Conservation (phyloP, 306 rosid genomes). For the Acmispon strigosus region DNA sequence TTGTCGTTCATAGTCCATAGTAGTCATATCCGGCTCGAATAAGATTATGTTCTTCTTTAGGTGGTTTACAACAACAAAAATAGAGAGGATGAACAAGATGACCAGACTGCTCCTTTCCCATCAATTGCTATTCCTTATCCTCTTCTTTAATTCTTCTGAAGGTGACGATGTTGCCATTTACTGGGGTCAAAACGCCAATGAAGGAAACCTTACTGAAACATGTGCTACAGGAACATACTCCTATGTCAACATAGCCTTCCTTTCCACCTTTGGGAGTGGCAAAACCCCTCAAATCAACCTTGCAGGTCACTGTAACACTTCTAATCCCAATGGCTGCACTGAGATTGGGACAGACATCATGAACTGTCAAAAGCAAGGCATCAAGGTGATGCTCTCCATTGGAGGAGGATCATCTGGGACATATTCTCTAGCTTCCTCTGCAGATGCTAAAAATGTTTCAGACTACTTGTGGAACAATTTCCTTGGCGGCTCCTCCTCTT, state of each 20-base stretch:
- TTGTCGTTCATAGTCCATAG: too few relatives aligned
- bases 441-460: constrained; percentile 10
- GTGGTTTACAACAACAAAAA: too few relatives aligned
- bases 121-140: neutral
- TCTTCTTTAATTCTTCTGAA: neutral
- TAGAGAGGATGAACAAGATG: neutral
- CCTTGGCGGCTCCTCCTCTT: constrained; percentile 17
- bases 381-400: constrained; percentile 21
- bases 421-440: neutral
- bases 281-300: neutral
- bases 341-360: neutral
- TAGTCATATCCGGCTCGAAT: too few relatives aligned
- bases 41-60: too few relatives aligned
- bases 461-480: constrained; percentile 24
- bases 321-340: neutral
- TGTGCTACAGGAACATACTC: constrained; percentile 15
- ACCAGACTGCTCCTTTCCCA: neutral
- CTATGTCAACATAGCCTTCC: neutral
- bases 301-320: too few relatives aligned
- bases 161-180: neutral
- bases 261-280: neutral
- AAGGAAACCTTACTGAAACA: constrained; percentile 18
- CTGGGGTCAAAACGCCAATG: constrained; percentile 13
- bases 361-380: constrained; percentile 16
- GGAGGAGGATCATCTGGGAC: neutral